Evolutionary conservation across 768 basidiomycete genomes (phyloP), one percentile per base, ranked within the genome.

Genomic region (Boletus subparvulus): DNA sequence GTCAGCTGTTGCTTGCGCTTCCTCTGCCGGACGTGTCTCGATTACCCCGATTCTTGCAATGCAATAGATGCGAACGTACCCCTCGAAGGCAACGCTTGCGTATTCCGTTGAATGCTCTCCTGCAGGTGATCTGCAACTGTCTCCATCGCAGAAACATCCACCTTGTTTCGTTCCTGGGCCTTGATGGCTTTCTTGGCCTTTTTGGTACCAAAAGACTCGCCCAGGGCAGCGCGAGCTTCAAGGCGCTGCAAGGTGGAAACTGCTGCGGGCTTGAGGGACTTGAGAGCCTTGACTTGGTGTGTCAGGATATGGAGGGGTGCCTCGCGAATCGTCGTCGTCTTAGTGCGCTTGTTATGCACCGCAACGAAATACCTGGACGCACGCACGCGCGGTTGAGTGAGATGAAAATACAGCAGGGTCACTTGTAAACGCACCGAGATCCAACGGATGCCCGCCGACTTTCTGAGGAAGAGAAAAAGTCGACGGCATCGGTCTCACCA

Each of bases 171-270:
- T 73, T 95, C 94, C 51, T 82, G 83, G 5, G 93, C 89, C 50
- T 83, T 83, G 66, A 98, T 94, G 30, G 84, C 86, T 11, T 84
- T 83, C 71, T 92, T 89, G 44, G 94, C 92, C 69, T 97, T 98
- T 75, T 94, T 92, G 26, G 94, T 96, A 21, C 96, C 96, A 61
- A 99, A 99, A 1, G 90, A 84, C 70, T 94, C 88, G 33, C 96
- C 94, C 2, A 99, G 82, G n/a, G 83, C 78, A 52, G 83, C 90
- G 41, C 87, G 81, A 16, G 87, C 87, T 49, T 86, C 80, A 40
- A 80, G 74, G 56, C 85, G 81, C 46, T 77, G 62, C 47, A 82
- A 74, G 10, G 77, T 71, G 16, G 84, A 80, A 9, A 80, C 80
- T 13, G 77, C 73, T 5, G 80, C 73, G 14, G 82, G 75, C 17